Base-by-base conservation (phyloP, 2,329 filamentous ascomycete genomes). In the Ambrosiella beaveri region DNA sequence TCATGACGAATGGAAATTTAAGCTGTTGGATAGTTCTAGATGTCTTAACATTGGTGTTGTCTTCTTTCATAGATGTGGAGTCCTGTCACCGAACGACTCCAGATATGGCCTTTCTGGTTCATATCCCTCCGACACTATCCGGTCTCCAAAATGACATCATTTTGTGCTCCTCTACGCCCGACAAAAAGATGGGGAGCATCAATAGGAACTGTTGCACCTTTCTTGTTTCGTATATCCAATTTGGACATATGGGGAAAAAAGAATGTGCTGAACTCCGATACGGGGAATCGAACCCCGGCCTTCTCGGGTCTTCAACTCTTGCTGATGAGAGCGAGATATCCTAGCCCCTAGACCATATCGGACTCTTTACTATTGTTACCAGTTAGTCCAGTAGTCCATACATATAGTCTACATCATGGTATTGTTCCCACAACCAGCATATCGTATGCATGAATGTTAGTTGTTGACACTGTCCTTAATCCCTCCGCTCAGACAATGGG, bases 201-300 rank as follows among this genome's bases (percentile, higher is more conserved):
- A 27, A 27, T 27, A 27, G 3, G 27, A 27, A 27, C 27, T 27
- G 27, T 27, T 27, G 27, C 27, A 27, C 27, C 27, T 27, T 27
- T 27, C 2, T 27, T 27, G 3, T 27, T 27, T 27, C n/a, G 40
- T 41, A 12, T n/a, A 41, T 41, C n/a, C 2, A 3, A 41, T 41
- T 11, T 12, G n/a, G n/a, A 8, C 2, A 3, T 1, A 41, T n/a
- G n/a, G n/a, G 40, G 40, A 7, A 11, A 12, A 41, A 41, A 41
- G 2, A 12, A n/a, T 41, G 40, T 41, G 5, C 27, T 2, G 3
- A 36, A 37, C 58, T 63, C 62, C 62, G 62, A 59, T 62, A 62
- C 62, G 57, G 62, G 62, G 62, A 63, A 63, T 63, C 61, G 62
- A 63, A 63, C 62, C 62, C 62, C 57, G 62, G 60, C 60, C 62